phyloP scores from a whole-genome alignment of 129 eudicot species.

The Smallanthus sonchifolius region DNA sequence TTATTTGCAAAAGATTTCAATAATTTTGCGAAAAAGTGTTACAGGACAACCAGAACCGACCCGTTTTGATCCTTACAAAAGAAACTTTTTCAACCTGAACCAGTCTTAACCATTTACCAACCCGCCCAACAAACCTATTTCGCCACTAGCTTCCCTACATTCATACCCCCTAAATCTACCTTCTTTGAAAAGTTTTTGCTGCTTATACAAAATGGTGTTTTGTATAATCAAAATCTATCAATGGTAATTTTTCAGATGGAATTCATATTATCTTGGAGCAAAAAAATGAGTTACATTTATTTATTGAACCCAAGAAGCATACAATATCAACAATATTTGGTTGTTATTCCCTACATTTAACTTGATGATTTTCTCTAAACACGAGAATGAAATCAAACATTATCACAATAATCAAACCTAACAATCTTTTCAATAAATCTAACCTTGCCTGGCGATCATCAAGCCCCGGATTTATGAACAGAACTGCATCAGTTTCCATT shows the following conservation, averaged over 20 bases:
- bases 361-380: slow-evolving; percentile 21
- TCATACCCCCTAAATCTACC: not conserved
- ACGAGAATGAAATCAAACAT: slow-evolving; percentile 11
- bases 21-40: not conserved
- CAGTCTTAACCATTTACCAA: not conserved
- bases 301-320: slow-evolving; percentile 10
- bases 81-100: not conserved
- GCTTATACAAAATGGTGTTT: not conserved
- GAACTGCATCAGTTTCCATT: slow-evolving; percentile 21
- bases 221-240: not conserved
- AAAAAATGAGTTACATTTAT: slow-evolving; percentile 11
- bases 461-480: slow-evolving; percentile 37
- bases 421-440: slow-evolving; percentile 18
- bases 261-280: not conserved
- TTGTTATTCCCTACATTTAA: slow-evolving; percentile 10
- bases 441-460: slow-evolving; percentile 15
- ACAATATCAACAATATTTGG: not conserved
- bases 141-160: not conserved
- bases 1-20: too few relatives aligned
- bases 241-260: not conserved
- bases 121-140: not conserved
- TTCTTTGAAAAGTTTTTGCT: not conserved
- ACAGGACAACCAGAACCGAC: not conserved
- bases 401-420: slow-evolving; percentile 10
- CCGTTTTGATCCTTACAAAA: not conserved